Evolutionary conservation across 1,139 yeast species (phyloP).

Genomic region (Fermentozyma sake): DNA sequence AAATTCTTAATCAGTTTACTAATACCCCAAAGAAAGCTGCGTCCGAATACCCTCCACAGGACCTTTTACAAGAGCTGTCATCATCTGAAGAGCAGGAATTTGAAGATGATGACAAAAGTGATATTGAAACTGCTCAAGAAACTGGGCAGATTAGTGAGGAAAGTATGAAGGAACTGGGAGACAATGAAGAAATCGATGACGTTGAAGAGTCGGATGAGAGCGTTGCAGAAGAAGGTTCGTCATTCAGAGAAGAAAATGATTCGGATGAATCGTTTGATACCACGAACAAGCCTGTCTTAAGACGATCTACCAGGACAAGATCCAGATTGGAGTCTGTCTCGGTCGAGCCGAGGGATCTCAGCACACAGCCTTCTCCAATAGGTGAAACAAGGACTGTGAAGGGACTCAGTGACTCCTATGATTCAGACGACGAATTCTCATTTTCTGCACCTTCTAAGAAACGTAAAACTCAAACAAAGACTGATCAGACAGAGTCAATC

Average conservation of each 20-base stretch:
- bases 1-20: too few relatives aligned
- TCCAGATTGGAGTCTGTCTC: constrained; percentile 1
- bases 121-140: constrained; percentile 3
- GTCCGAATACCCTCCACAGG: too few relatives aligned
- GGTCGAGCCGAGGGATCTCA: neutral
- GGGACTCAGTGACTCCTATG: too few relatives aligned
- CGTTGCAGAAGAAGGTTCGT: constrained; percentile 1
- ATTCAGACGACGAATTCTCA: too few relatives aligned
- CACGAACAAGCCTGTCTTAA: too few relatives aligned
- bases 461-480: too few relatives aligned
- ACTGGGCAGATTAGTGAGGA: constrained; percentile 1
- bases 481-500: too few relatives aligned
- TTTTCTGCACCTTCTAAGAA: too few relatives aligned
- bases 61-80: too few relatives aligned
- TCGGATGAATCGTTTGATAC: neutral
- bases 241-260: constrained; percentile 1
- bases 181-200: constrained; percentile 3
- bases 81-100: constrained; percentile 2
- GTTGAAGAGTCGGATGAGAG: neutral
- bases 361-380: too few relatives aligned
- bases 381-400: too few relatives aligned
- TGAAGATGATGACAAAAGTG: constrained; percentile 4
- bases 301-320: constrained; percentile 2
- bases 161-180: constrained; percentile 2
- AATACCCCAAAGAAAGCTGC: too few relatives aligned